Conservation (phyloP, 2,329 filamentous ascomycete genomes). For the Thielaviopsis ethacetica region DNA sequence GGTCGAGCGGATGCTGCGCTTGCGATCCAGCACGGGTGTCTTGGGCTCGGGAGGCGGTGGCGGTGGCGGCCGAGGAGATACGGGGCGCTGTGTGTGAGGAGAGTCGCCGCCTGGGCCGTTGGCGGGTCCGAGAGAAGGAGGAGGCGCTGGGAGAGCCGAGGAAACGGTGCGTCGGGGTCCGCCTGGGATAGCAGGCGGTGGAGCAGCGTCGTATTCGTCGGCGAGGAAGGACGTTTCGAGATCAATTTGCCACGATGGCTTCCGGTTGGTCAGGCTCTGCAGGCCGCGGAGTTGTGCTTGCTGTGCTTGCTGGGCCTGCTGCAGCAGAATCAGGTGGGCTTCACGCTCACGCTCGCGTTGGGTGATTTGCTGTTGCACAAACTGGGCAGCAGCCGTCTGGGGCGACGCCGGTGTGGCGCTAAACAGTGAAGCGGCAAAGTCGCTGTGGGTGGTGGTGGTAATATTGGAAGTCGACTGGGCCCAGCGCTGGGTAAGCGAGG, state of each 20-base stretch:
- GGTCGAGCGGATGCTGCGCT: slow-evolving; percentile 42
- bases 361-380: slow-evolving; percentile 6
- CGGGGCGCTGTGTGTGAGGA: not conserved
- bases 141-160: not conserved
- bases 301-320: slow-evolving; percentile 1
- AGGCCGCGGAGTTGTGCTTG: slow-evolving; percentile 4
- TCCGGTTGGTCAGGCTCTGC: slow-evolving; percentile 15
- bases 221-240: slow-evolving; percentile 31
- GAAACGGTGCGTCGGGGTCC: slow-evolving; percentile 45
- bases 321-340: not conserved
- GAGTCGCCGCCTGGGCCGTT: no score
- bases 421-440: not conserved
- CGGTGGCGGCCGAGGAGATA: slow-evolving; percentile 23
- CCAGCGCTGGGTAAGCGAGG: slow-evolving; percentile 41
- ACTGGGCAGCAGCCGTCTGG: not conserved
- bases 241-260: slow-evolving; percentile 29
- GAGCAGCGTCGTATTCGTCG: slow-evolving; percentile 58
- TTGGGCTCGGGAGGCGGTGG: slow-evolving; percentile 22
- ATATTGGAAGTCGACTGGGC: slow-evolving; percentile 18
- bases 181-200: slow-evolving; percentile 67
- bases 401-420: slow-evolving; percentile 1
- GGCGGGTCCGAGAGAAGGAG: not conserved
- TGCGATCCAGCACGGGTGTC: slow-evolving; percentile 30
- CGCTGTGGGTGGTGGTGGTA: not conserved
- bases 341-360: slow-evolving; percentile 3